phyloP scores from a whole-genome alignment of 768 basidiomycete species.

The Phanerodontia chrysosporium region DNA sequence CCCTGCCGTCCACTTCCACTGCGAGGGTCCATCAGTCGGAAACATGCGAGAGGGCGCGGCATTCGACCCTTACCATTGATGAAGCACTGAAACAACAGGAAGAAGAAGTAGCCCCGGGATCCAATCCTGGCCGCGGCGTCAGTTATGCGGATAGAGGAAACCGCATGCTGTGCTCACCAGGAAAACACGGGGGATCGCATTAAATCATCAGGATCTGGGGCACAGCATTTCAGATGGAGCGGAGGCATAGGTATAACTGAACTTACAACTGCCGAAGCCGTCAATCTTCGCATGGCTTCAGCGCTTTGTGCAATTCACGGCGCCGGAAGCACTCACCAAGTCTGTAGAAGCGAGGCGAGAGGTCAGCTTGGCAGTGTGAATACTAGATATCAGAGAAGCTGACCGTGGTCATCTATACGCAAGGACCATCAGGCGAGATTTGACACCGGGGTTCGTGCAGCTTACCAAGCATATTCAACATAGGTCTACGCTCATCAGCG shows the following conservation, averaged over 20 bases:
- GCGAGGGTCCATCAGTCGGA: conserved; percentile 3
- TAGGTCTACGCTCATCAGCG: conserved; percentile 65
- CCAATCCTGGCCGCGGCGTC: conserved; percentile 58
- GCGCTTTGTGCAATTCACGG: background rate
- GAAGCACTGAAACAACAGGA: conserved; percentile 91
- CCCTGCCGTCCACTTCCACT: conserved; percentile 74
- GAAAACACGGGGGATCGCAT: conserved; percentile 70
- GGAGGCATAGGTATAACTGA: background rate
- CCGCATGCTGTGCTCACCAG: conserved; percentile 45
- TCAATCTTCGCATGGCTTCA: conserved; percentile 49
- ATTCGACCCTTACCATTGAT: conserved; percentile 53
- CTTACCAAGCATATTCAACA: conserved; percentile 84
- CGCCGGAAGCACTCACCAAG: conserved; percentile 31
- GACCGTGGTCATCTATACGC: conserved; percentile 72
- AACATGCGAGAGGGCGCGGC: background rate
- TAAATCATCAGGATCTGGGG: conserved; percentile 76
- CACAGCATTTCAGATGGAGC: conserved; percentile 6
- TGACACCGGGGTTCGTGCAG: background rate
- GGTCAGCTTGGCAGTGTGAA: too few relatives aligned
- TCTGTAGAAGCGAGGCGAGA: conserved; percentile 31
- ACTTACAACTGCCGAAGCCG: conserved; percentile 79
- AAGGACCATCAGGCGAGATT: background rate
- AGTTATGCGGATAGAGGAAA: too few relatives aligned
- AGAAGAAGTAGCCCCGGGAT: conserved; percentile 84
- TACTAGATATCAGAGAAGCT: too few relatives aligned